Evolutionary conservation across 2,329 filamentous ascomycete genomes (phyloP).

Genomic region (Claviceps paspali): DNA sequence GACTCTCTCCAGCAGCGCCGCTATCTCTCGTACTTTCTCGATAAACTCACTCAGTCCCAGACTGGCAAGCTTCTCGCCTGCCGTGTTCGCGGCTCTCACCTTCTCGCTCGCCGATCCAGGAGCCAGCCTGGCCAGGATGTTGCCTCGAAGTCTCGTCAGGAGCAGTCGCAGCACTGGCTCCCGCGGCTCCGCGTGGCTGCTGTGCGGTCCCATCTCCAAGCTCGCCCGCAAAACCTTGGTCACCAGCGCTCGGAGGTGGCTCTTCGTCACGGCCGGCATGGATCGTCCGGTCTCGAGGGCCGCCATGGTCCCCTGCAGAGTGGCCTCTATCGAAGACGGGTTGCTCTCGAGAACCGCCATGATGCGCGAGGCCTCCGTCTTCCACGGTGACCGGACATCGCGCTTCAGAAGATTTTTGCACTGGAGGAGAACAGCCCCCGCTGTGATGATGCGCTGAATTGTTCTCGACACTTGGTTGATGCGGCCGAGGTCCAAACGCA

Average conservation of each 20-base stretch:
- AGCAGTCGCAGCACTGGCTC: slow-evolving; percentile 51
- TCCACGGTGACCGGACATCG: slow-evolving; percentile 66
- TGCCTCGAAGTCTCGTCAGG: slow-evolving; percentile 49
- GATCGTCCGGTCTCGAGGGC: slow-evolving; percentile 45
- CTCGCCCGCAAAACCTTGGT: slow-evolving; percentile 38
- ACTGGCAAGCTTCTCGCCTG: slow-evolving; percentile 52
- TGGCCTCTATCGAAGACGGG: slow-evolving; percentile 33
- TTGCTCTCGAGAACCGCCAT: slow-evolving; percentile 50
- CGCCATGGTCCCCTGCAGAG: slow-evolving; percentile 45
- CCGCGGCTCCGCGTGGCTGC: slow-evolving; percentile 23
- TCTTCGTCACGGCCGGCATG: slow-evolving; percentile 49
- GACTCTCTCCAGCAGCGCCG: slow-evolving; percentile 50
- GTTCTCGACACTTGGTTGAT: slow-evolving; percentile 28
- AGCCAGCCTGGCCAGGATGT: slow-evolving; percentile 49
- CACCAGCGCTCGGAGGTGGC: slow-evolving; percentile 41
- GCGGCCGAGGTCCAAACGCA: slow-evolving; percentile 52
- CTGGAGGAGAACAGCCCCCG: slow-evolving; percentile 60
- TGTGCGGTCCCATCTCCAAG: slow-evolving; percentile 26
- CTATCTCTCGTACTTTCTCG: slow-evolving; percentile 50
- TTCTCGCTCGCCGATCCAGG: slow-evolving; percentile 55
- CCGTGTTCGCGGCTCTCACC: slow-evolving; percentile 51
- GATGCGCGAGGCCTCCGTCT: slow-evolving; percentile 55
- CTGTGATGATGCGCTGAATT: slow-evolving; percentile 47
- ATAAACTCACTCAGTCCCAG: slow-evolving; percentile 63
- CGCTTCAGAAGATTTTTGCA: slow-evolving; percentile 74